Conservation (phyloP, 352 stramenopile genomes). For the Thalassiosira allenii region DNA sequence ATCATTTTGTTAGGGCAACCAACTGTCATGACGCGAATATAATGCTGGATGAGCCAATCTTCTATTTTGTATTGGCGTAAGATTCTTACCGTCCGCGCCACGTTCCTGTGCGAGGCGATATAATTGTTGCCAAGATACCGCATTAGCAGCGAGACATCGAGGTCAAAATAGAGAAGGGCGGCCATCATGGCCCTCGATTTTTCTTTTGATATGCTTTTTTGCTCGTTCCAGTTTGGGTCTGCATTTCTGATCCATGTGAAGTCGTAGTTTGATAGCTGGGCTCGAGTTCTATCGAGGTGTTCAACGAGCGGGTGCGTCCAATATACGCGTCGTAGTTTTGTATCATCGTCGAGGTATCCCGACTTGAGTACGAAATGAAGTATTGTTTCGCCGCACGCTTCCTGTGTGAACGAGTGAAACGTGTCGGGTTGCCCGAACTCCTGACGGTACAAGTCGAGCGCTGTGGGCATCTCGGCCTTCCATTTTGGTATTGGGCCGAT, state of each 20-base stretch:
- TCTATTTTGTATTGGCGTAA: constrained; percentile 1
- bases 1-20: constrained; percentile 22
- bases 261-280: not conserved
- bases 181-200: constrained; percentile 12
- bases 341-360: not conserved
- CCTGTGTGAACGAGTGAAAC: constrained; percentile 26
- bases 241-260: constrained; percentile 12
- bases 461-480: not conserved
- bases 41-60: constrained; percentile 4
- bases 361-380: constrained; percentile 11
- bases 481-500: not conserved
- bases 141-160: constrained; percentile 8
- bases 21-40: constrained; percentile 8
- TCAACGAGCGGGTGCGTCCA: constrained; percentile 2
- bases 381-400: constrained; percentile 26
- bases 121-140: constrained; percentile 34
- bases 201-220: not conserved
- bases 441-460: not conserved
- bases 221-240: constrained; percentile 13
- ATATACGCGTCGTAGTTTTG: not conserved
- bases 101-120: constrained; percentile 9
- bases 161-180: constrained; percentile 23
- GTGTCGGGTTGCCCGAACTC: constrained; percentile 1
- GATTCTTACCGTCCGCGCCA: constrained; percentile 1
- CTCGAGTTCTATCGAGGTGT: constrained; percentile 16